Evolutionary conservation across 495 filamentous ascomycete genomes (phyloP).

Genomic region (Penicillium odoratum): DNA sequence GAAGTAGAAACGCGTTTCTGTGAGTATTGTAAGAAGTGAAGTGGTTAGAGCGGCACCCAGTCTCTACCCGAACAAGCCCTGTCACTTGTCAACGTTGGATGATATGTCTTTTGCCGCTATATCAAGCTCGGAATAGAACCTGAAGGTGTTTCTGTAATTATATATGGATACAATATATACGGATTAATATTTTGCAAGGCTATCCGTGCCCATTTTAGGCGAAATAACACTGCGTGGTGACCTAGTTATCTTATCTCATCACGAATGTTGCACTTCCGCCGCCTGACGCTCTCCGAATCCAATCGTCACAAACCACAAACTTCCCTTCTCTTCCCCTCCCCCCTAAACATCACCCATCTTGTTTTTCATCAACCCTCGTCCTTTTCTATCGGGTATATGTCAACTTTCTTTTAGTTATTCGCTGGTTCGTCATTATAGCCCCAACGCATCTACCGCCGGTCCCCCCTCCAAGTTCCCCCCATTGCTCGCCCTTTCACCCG

Average conservation of each 20-base stretch:
- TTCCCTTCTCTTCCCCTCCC: constrained; percentile 19
- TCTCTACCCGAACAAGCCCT: no score
- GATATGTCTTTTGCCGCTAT: no score
- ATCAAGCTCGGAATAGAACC: no score
- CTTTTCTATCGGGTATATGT: constrained; percentile 6
- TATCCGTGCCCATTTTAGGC: background rate
- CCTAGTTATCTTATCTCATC: constrained; percentile 22
- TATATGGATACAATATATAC: no score
- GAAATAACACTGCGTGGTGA: constrained; percentile 10
- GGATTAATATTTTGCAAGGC: no score
- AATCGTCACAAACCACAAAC: constrained; percentile 35
- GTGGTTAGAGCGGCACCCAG: no score
- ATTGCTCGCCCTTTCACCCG: constrained; percentile 23
- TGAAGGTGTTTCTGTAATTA: no score
- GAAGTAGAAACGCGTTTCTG: no score
- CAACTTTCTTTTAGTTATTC: background rate
- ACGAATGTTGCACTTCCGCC: constrained; percentile 37
- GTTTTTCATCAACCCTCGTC: constrained; percentile 2
- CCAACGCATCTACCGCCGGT: constrained; percentile 10
- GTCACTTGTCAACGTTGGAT: no score
- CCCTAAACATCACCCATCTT: constrained; percentile 4
- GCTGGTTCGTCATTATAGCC: constrained; percentile 13
- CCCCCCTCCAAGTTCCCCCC: constrained; percentile 12
- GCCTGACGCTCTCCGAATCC: constrained; percentile 42
- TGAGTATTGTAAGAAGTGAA: no score